Evolutionary conservation across 306 rosid species (phyloP).

Genomic region (Pachyrhizus erosus): DNA sequence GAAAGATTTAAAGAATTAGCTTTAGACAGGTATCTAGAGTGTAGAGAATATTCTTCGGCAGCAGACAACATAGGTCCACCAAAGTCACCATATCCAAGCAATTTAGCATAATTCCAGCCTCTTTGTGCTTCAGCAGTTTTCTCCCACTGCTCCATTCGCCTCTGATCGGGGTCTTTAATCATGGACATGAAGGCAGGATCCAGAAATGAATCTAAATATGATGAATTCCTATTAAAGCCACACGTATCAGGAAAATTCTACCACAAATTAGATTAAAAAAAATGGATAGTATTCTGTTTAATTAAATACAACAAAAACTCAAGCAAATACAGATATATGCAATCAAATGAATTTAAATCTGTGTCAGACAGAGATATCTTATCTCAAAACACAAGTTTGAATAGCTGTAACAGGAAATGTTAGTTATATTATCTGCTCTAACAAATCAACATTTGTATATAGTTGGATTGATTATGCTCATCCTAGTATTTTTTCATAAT

Average conservation of each 20-base stretch:
- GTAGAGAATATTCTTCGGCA: conserved; percentile 95
- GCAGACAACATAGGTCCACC: conserved; percentile 91
- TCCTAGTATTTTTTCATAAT: conserved; percentile 5
- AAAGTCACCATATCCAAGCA: conserved; percentile 94
- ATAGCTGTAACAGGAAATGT: conserved; percentile 26
- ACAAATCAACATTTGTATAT: conserved; percentile 8
- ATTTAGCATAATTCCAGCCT: conserved; percentile 84
- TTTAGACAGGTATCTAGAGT: conserved; percentile 93
- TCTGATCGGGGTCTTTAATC: conserved; percentile 96
- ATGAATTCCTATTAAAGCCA: conserved; percentile 64
- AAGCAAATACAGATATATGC: conserved; percentile 26
- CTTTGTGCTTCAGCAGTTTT: conserved; percentile 91
- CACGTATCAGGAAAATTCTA: conserved; percentile 13
- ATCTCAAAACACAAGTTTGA: conserved; percentile 26
- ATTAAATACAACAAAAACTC: conserved; percentile 26
- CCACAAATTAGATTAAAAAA: conserved; percentile 24
- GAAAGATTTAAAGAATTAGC: conserved; percentile 91
- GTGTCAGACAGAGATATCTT: neutral
- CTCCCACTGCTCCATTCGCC: conserved; percentile 97
- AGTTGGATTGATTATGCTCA: conserved; percentile 3
- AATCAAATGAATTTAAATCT: conserved; percentile 13
- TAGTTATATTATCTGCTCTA: conserved; percentile 33
- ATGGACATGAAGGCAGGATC: conserved; percentile 99
- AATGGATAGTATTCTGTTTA: conserved; percentile 4
- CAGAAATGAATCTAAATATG: conserved; percentile 81